Conservation (phyloP, 768 basidiomycete genomes). For the Trametes punicea region DNA sequence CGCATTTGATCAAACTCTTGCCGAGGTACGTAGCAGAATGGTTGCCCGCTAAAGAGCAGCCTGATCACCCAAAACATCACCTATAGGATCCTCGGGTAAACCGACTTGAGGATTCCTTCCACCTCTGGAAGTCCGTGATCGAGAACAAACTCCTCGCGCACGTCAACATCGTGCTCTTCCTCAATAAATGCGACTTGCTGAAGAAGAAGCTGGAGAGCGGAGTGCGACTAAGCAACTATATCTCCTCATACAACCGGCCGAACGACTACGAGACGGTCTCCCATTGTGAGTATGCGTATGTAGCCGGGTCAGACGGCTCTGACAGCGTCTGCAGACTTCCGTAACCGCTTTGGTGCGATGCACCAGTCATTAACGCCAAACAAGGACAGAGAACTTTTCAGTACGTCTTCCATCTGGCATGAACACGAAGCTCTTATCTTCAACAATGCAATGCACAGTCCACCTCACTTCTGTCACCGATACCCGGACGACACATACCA, state of each 20-base stretch:
- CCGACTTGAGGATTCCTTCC: slow-evolving; percentile 74
- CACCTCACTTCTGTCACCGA: slow-evolving; percentile 84
- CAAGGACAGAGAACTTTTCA: slow-evolving; percentile 67
- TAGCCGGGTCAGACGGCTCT: not conserved
- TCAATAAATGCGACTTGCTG: slow-evolving; percentile 80
- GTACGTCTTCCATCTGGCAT: slow-evolving; percentile 39
- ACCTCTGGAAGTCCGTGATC: slow-evolving; percentile 70
- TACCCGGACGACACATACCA: slow-evolving; percentile 66
- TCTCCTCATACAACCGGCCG: slow-evolving; percentile 68
- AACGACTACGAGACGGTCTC: slow-evolving; percentile 79
- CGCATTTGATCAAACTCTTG: slow-evolving; percentile 79
- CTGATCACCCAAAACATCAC: slow-evolving; percentile 2
- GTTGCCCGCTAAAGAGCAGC: not conserved
- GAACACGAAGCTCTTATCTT: not conserved
- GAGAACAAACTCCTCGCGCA: slow-evolving; percentile 69
- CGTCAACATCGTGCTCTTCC: slow-evolving; percentile 77
- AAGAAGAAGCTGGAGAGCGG: slow-evolving; percentile 77
- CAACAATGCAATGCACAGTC: slow-evolving; percentile 39
- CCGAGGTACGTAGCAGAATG: slow-evolving; percentile 52
- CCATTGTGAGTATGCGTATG: slow-evolving; percentile 54
- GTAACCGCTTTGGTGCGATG: slow-evolving; percentile 65
- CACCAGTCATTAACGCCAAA: slow-evolving; percentile 68
- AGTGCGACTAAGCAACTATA: slow-evolving; percentile 64
- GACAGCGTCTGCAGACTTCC: slow-evolving; percentile 56
- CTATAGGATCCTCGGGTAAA: slow-evolving; percentile 68